phyloP scores from a whole-genome alignment of 768 basidiomycete species.

The Tylopilus sp. region DNA sequence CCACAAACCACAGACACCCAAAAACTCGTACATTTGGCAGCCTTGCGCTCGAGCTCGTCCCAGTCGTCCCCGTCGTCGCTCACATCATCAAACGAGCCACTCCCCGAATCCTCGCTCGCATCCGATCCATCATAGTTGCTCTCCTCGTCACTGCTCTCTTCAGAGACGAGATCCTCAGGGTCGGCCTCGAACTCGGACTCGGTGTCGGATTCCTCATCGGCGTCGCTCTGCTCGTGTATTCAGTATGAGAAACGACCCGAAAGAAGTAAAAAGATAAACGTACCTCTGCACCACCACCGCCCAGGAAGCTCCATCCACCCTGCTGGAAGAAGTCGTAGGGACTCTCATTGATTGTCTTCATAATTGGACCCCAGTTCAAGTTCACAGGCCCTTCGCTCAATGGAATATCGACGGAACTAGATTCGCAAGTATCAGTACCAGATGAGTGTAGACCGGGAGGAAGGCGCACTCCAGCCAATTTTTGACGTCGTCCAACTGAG shows the following conservation, averaged over 20 bases:
- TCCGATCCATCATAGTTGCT: slow-evolving; percentile 54
- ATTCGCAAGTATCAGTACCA: slow-evolving; percentile 3
- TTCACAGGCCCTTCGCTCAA: slow-evolving; percentile 96
- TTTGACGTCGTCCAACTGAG: slow-evolving; percentile 94
- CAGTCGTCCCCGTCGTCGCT: slow-evolving; percentile 89
- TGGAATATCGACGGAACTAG: slow-evolving; percentile 93
- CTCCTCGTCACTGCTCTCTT: slow-evolving; percentile 46
- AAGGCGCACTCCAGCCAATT: slow-evolving; percentile 93
- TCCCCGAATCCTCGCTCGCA: slow-evolving; percentile 56
- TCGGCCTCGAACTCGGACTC: slow-evolving; percentile 67
- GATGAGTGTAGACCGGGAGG: background rate
- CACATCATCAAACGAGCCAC: slow-evolving; percentile 58
- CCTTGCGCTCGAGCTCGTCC: slow-evolving; percentile 93
- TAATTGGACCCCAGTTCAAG: slow-evolving; percentile 96
- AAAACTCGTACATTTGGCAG: slow-evolving; percentile 65
- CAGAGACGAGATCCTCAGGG: slow-evolving; percentile 39
- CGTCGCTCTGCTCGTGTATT: slow-evolving; percentile 44
- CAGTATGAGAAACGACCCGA: slow-evolving; percentile 29
- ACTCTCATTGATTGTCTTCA: slow-evolving; percentile 97
- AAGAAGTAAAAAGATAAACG: slow-evolving; percentile 23
- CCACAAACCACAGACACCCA: background rate
- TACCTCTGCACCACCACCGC: slow-evolving; percentile 68
- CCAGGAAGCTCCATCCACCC: slow-evolving; percentile 96
- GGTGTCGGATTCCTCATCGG: slow-evolving; percentile 59
- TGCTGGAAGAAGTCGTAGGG: slow-evolving; percentile 94